These are phyloP conservation scores for Bipolaris bicolor DNA, from an alignment of 2,329 filamentous ascomycete genomes.

Conservation along the genomic window DNA sequence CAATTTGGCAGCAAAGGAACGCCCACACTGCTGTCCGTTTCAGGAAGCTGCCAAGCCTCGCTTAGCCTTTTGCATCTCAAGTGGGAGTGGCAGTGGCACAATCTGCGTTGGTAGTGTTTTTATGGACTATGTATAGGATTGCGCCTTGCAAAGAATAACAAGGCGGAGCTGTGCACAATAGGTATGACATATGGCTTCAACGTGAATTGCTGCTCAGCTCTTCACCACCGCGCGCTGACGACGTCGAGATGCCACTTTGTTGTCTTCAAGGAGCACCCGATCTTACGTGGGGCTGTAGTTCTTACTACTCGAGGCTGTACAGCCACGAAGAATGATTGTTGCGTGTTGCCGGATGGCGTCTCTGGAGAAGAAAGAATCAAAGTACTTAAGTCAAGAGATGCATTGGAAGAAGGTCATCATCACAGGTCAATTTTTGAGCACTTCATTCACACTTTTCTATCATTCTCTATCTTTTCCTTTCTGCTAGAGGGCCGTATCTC, in stretches of 20 bases:
- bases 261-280: not conserved
- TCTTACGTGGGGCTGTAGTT: not conserved
- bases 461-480: not conserved
- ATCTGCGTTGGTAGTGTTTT: not conserved
- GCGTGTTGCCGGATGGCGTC: not conserved
- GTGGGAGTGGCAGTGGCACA: not conserved
- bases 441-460: not conserved
- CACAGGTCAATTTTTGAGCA: not conserved
- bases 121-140: not conserved
- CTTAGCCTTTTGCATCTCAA: not conserved
- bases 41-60: not conserved
- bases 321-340: not conserved
- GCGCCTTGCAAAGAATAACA: not conserved
- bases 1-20: not conserved
- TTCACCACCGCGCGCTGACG: not conserved
- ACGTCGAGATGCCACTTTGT: not conserved
- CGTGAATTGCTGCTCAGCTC: not conserved
- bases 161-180: not conserved
- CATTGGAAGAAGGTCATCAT: not conserved
- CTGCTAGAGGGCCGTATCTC: not conserved
- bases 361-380: not conserved
- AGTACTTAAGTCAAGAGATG: conserved; percentile 1
- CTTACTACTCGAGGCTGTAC: not conserved
- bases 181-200: not conserved
- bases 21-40: not conserved